Percentiles rank a stretch among this genome's conserved stretches.
Conservation (phyloP, 2,329 filamentous ascomycete genomes). For the Talaromyces islandicus region DNA sequence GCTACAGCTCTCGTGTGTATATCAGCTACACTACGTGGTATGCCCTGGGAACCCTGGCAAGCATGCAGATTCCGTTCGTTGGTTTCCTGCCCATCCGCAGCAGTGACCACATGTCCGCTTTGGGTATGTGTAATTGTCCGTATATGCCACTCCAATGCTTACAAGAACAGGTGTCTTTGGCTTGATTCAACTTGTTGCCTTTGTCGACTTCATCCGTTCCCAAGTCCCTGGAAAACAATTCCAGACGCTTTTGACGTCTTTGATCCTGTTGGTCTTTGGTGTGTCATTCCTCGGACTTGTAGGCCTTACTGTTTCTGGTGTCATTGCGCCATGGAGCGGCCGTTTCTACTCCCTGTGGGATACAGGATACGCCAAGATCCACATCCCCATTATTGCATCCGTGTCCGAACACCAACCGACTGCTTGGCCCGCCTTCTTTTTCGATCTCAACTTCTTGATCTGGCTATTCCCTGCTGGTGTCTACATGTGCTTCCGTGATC, state of each 20-base stretch:
- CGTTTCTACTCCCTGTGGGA: conserved; percentile 99
- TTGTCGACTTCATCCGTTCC: conserved; percentile 84
- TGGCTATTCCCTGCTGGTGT: conserved; percentile 99
- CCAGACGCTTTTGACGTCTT: conserved; percentile 74
- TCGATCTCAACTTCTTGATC: conserved; percentile 95
- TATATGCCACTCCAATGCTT: conserved; percentile 11
- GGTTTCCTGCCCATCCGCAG: conserved; percentile 94
- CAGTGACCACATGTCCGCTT: conserved; percentile 96
- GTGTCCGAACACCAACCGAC: conserved; percentile 99
- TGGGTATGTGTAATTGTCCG: conserved; percentile 55
- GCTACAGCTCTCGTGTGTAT: conserved; percentile 89
- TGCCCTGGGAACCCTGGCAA: conserved; percentile 86
- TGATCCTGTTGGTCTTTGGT: conserved; percentile 68
- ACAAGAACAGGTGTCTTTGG: conserved; percentile 73
- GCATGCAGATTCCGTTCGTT: conserved; percentile 99
- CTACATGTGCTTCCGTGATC: conserved; percentile 92
- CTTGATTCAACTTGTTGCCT: conserved; percentile 85
- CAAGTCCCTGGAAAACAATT: conserved; percentile 90
- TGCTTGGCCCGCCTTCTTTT: conserved; percentile 98
- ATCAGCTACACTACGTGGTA: conserved; percentile 99
- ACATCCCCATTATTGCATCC: conserved; percentile 99
- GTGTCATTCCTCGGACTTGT: conserved; percentile 72
- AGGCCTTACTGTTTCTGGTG: conserved; percentile 73
- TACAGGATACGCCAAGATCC: conserved; percentile 96
- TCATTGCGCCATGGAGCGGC: conserved; percentile 95